Percentiles rank a stretch among this genome's conserved stretches.
These are phyloP conservation scores for Geotrichum histeridarum DNA, from an alignment of 1,139 yeast genomes.

Conservation along the genomic window DNA sequence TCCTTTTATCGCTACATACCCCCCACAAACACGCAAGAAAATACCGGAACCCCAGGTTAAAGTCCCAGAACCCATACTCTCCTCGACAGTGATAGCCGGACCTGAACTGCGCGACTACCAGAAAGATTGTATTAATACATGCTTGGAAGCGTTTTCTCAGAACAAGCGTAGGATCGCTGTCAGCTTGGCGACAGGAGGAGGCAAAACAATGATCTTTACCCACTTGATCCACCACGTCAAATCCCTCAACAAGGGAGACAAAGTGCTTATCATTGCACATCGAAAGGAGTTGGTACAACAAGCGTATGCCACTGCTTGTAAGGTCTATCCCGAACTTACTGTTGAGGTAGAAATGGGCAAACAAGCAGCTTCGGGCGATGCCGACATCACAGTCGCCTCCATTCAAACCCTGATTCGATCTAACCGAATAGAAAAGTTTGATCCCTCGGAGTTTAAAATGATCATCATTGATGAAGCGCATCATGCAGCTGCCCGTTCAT, in stretches of 20 bases:
- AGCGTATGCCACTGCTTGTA: conserved; percentile 51
- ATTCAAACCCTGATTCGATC: conserved; percentile 56
- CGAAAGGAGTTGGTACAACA: conserved; percentile 74
- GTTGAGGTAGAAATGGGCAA: conserved; percentile 74
- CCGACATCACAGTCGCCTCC: conserved; percentile 73
- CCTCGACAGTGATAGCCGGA: conserved; percentile 2
- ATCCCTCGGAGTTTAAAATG: conserved; percentile 58
- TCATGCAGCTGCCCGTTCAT: conserved; percentile 76
- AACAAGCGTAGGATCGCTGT: conserved; percentile 66
- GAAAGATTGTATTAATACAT: conserved; percentile 56
- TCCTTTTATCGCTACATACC: background rate
- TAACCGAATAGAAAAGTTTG: conserved; percentile 48
- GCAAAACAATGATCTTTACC: conserved; percentile 85
- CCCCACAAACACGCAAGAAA: background rate
- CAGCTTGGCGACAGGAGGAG: conserved; percentile 91
- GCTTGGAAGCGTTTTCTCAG: conserved; percentile 46
- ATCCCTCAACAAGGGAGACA: conserved; percentile 42
- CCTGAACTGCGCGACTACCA: conserved; percentile 57
- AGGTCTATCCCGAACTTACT: conserved; percentile 46
- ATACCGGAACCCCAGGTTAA: background rate
- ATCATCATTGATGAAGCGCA: conserved; percentile 91
- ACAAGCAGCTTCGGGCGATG: conserved; percentile 39
- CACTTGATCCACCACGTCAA: conserved; percentile 52
- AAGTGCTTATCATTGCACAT: conserved; percentile 70
- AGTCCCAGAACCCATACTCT: background rate